phyloP scores from a whole-genome alignment of 2,329 filamentous ascomycete genomes.

The Fusarium citri region DNA sequence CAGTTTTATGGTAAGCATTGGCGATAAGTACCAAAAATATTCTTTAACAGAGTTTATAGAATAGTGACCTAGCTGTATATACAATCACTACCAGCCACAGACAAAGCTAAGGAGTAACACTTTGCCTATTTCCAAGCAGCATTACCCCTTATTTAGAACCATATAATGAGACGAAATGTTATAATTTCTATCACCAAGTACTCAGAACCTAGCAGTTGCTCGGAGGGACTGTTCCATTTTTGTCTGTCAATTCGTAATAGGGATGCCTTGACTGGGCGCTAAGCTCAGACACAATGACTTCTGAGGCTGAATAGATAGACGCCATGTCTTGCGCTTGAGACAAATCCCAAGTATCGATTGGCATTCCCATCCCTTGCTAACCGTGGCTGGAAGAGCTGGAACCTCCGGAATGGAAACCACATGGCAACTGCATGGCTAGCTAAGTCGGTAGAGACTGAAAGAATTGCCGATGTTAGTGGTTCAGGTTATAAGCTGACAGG shows the following conservation, averaged over 20 bases:
- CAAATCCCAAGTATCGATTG: background rate
- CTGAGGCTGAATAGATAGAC: background rate
- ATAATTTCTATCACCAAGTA: background rate
- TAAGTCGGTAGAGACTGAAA: background rate
- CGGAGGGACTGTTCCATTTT: slow-evolving; percentile 2
- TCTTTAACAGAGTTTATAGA: background rate
- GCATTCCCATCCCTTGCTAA: background rate
- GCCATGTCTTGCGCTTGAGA: slow-evolving; percentile 4
- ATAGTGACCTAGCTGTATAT: background rate
- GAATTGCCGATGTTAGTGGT: background rate
- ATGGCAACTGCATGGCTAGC: slow-evolving; percentile 13
- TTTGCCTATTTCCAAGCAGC: background rate
- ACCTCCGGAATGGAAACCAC: slow-evolving; percentile 2
- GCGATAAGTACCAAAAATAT: background rate
- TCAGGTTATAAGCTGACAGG: background rate
- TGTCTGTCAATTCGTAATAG: background rate
- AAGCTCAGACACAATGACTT: slow-evolving; percentile 5
- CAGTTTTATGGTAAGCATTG: background rate
- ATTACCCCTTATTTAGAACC: background rate
- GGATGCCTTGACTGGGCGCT: background rate
- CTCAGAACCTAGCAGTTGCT: background rate
- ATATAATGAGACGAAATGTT: background rate
- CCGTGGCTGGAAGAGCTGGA: background rate
- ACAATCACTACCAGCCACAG: background rate
- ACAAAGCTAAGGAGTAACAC: background rate